phyloP scores from a whole-genome alignment of 2,329 filamentous ascomycete species.

The Exserohilum rostratum region DNA sequence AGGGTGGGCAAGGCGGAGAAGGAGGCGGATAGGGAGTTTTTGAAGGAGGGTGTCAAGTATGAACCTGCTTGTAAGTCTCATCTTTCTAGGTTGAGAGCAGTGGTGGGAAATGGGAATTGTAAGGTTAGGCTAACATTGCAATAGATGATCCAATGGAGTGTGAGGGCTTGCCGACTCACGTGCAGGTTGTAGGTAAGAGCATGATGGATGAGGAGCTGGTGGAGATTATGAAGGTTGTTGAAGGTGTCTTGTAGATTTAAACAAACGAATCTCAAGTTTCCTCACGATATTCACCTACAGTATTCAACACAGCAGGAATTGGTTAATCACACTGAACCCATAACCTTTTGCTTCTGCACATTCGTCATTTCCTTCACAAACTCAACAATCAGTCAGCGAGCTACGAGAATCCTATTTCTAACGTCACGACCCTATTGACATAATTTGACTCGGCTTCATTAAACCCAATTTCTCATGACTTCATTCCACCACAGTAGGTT shows the following conservation, averaged over 20 bases:
- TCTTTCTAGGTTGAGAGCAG: background rate
- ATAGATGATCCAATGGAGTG: slow-evolving; percentile 48
- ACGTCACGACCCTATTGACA: no score
- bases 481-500: no score
- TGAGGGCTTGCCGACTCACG: slow-evolving; percentile 54
- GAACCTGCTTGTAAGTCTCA: slow-evolving; percentile 46
- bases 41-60: slow-evolving; percentile 36
- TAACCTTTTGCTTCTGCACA: no score
- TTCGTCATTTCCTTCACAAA: no score
- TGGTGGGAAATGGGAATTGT: background rate
- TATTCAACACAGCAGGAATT: background rate
- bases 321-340: background rate
- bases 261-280: background rate
- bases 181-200: slow-evolving; percentile 55
- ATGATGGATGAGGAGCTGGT: slow-evolving; percentile 57
- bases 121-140: background rate
- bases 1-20: slow-evolving; percentile 54
- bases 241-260: slow-evolving; percentile 11
- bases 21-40: slow-evolving; percentile 47
- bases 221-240: slow-evolving; percentile 44
- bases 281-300: no score
- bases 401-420: no score
- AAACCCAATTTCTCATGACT: no score
- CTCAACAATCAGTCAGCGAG: no score
- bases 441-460: no score